Percentiles rank a stretch among this genome's conserved stretches.
phyloP scores from a whole-genome alignment of 1,284 basidiomycete genomes.

The Puccinia sorghi region DNA sequence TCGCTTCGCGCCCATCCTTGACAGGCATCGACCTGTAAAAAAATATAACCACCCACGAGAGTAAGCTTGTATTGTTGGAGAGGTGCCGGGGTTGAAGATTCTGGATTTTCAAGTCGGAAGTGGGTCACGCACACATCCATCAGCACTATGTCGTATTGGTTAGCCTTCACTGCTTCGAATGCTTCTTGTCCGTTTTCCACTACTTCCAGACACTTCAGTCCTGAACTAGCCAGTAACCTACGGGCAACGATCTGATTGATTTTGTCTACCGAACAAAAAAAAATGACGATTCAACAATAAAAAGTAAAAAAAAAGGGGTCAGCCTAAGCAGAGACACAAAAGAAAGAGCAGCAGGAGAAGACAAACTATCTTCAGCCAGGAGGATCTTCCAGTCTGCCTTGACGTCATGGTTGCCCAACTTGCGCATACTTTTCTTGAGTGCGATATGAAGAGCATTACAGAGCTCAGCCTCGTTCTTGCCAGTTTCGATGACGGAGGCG shows the following conservation, averaged over 20 bases:
- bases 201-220: conserved; percentile 39
- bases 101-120: background rate
- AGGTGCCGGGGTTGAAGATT: no score
- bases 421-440: conserved; percentile 47
- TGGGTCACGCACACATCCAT: conserved; percentile 45
- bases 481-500: conserved; percentile 44
- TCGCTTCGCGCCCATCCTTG: conserved; percentile 47
- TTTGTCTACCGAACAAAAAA: conserved; percentile 29
- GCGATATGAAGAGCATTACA: conserved; percentile 46
- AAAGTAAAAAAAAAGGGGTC: background rate
- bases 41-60: background rate
- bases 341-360: no score
- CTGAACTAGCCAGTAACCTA: conserved; percentile 36
- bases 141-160: conserved; percentile 46
- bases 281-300: background rate
- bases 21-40: conserved; percentile 43
- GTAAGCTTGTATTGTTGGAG: no score
- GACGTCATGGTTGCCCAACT: conserved; percentile 40
- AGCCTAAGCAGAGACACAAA: no score
- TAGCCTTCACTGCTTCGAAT: conserved; percentile 38
- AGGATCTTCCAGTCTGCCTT: conserved; percentile 50
- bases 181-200: conserved; percentile 49
- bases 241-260: conserved; percentile 49
- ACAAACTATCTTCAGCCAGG: conserved; percentile 50
- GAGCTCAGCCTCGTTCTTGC: conserved; percentile 40